phyloP scores from a whole-genome alignment of 202 grass and related monocot species.

The Dendrocalamus latiflorus region DNA sequence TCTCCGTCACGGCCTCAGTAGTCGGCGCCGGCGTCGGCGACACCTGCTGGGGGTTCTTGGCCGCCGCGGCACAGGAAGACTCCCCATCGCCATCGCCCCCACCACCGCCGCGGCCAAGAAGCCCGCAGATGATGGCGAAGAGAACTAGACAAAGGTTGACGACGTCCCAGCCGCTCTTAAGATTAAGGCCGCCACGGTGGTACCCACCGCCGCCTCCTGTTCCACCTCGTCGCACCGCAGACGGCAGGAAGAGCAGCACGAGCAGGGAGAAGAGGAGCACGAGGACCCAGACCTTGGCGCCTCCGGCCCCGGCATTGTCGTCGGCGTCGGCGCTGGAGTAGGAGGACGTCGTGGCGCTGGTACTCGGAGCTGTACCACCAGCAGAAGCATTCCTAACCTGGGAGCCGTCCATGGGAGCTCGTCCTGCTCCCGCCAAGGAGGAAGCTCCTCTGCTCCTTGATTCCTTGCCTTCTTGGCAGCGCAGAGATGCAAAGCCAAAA shows the following conservation, averaged over 20 bases:
- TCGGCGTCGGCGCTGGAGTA: constrained; percentile 24
- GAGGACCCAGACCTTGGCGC: constrained; percentile 62
- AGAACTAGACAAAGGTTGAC: constrained; percentile 78
- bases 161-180: constrained; percentile 84
- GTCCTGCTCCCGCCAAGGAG: neutral
- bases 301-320: constrained; percentile 28
- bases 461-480: neutral
- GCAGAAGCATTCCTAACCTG: constrained; percentile 1
- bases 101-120: constrained; percentile 51
- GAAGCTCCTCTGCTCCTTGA: neutral
- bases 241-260: constrained; percentile 55
- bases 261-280: constrained; percentile 59
- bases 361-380: constrained; percentile 19
- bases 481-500: constrained; percentile 22
- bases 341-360: neutral
- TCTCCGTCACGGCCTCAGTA: neutral
- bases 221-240: constrained; percentile 45
- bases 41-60: neutral
- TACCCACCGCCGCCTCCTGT: neutral
- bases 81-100: constrained; percentile 24
- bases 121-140: constrained; percentile 84
- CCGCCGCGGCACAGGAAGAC: neutral
- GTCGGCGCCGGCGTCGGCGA: neutral
- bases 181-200: constrained; percentile 38
- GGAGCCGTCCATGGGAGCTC: constrained; percentile 28